Base-by-base conservation (phyloP, 345 rosid species). In the Bruguiera gymnorhiza region DNA sequence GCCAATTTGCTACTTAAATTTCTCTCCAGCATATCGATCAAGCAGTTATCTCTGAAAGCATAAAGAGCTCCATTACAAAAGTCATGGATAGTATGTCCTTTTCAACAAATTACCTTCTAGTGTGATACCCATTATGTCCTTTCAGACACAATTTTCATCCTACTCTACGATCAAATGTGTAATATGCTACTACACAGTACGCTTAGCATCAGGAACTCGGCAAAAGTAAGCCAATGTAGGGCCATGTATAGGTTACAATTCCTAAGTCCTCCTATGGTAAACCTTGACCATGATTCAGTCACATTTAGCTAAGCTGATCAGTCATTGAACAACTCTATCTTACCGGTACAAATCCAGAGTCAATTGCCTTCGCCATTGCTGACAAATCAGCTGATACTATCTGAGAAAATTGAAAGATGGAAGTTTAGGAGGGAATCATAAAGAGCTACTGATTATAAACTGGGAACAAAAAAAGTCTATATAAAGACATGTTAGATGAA, bases 341-440 rank as follows among this genome's bases (percentile, higher is more conserved):
- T 84, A 91, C 97, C 71, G 97, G 97, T 71, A 94, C 75, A 74
- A 94, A 87, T 58, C 97, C 97, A n/a, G 95, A 87, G 68, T 85
- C 75, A 19, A 91, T 81, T 4, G 97, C 81, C 76, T 86, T 84
- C 36, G 81, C 68, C 59, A 91, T 88, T 48, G 82, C 76, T 29
- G 86, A 83, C 64, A 89, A 55, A 84, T 91, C 88, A 51, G 93
- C 88, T 67, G 87, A 81, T 71, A 79, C 77, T 48, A 94, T 81
- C 98, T 91, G 82, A 53, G 72, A 59, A 61, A 77, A 70, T 26
- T 29, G 19, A 59, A 18, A 57, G 65, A 62, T 23, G 27, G 62
- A 70, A 60, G 9, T 26, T 83, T 76, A 79, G 73, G 71, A 50
- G 61, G 67, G 66, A 39, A 57, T 15, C 21, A 65, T 19, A 73